phyloP scores from a whole-genome alignment of 2,329 filamentous ascomycete species.

The Xylariaceae sp. region DNA sequence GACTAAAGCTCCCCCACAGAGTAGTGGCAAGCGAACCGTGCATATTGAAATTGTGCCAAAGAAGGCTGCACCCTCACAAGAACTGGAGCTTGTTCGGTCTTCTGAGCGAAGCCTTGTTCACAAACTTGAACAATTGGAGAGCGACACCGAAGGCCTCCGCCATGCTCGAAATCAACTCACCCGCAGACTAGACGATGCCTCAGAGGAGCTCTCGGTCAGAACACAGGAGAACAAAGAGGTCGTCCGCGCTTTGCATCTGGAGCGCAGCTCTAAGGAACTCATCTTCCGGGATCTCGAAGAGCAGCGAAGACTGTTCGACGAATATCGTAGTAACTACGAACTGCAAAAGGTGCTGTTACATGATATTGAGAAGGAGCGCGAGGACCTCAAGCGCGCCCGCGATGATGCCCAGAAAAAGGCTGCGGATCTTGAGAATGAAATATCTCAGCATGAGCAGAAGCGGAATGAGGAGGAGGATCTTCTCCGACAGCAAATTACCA shows the following conservation, averaged over 20 bases:
- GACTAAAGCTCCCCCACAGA: constrained; percentile 23
- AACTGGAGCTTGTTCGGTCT: constrained; percentile 25
- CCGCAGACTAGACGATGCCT: constrained; percentile 29
- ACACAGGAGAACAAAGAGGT: constrained; percentile 29
- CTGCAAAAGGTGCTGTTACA: constrained; percentile 28
- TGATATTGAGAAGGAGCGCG: constrained; percentile 33
- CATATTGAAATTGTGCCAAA: constrained; percentile 29
- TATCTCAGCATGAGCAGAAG: constrained; percentile 20
- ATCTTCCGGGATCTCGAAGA: constrained; percentile 32
- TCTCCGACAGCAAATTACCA: constrained; percentile 23
- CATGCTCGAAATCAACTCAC: constrained; percentile 28
- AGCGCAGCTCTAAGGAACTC: constrained; percentile 32
- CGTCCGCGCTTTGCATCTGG: constrained; percentile 25
- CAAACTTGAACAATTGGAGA: constrained; percentile 36
- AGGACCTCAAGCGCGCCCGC: constrained; percentile 27
- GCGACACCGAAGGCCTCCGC: constrained; percentile 31
- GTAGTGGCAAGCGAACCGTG: constrained; percentile 25
- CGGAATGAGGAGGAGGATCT: constrained; percentile 25
- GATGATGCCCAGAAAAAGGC: constrained; percentile 26
- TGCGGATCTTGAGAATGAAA: constrained; percentile 22
- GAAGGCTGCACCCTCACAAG: constrained; percentile 19
- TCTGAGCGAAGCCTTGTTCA: constrained; percentile 30
- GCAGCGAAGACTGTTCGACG: constrained; percentile 34
- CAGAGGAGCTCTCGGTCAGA: constrained; percentile 27
- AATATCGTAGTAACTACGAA: constrained; percentile 34